Conservation (phyloP, 2,329 filamentous ascomycete genomes). For the Lecanicillium sp. region DNA sequence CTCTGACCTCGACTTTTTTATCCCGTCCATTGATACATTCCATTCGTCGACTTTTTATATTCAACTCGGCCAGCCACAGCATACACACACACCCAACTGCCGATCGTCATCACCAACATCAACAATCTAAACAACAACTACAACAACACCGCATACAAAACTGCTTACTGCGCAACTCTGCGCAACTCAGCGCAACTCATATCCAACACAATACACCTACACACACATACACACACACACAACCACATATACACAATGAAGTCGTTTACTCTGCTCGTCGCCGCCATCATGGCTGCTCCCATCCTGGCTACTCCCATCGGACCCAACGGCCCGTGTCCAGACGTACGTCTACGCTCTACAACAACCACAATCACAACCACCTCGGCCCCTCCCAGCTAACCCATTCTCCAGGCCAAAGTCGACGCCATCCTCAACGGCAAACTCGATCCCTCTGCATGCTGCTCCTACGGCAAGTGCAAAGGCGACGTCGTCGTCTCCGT, state of each 20-base stretch:
- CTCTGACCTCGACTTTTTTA: too few species aligned
- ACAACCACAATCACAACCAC: not conserved
- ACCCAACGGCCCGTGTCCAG: slow-evolving; percentile 30
- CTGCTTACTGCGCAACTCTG: too few species aligned
- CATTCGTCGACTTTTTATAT: not conserved
- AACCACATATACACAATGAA: slow-evolving; percentile 18
- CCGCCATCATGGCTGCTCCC: slow-evolving; percentile 15
- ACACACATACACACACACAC: not conserved
- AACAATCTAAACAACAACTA: too few species aligned
- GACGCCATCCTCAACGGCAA: slow-evolving; percentile 42
- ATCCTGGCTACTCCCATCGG: slow-evolving; percentile 18
- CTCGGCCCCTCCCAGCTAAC: not conserved
- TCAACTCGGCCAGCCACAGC: too few species aligned
- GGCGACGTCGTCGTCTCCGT: slow-evolving; percentile 44
- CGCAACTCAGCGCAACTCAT: too few species aligned
- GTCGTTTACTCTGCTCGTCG: slow-evolving; percentile 18
- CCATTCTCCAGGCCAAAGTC: slow-evolving; percentile 24
- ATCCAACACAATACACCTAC: not conserved
- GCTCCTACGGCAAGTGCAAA: slow-evolving; percentile 48
- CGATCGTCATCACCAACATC: too few species aligned
- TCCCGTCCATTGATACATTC: not conserved
- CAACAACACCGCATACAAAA: not conserved
- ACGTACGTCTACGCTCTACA: slow-evolving; percentile 20
- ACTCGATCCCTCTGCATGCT: slow-evolving; percentile 44
- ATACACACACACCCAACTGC: too few species aligned